phyloP scores from a whole-genome alignment of 257 asterid species.

The Penstemon barbatus region DNA sequence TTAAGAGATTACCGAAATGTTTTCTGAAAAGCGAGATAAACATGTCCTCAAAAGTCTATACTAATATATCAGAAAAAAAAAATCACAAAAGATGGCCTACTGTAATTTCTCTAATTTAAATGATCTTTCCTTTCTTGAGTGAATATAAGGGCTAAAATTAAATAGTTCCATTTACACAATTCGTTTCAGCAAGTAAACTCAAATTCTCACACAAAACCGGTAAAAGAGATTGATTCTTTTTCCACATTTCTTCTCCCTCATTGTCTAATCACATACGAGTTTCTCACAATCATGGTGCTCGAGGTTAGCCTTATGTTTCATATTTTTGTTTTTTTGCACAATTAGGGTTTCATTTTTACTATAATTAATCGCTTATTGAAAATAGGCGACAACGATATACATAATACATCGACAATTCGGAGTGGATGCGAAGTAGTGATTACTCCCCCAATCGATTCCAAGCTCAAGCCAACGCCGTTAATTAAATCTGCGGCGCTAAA shows the following conservation, averaged over 20 bases:
- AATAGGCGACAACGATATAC: constrained; percentile 94
- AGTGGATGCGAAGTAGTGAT: constrained; percentile 99
- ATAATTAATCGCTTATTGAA: constrained; percentile 8
- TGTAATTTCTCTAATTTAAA: too few species aligned
- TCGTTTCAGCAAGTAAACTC: constrained; percentile 35
- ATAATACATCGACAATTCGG: constrained; percentile 94
- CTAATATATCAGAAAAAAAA: too few species aligned
- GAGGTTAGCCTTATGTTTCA: constrained; percentile 51
- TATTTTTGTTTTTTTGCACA: neutral
- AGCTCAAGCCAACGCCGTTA: constrained; percentile 92
- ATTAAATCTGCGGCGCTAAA: constrained; percentile 98
- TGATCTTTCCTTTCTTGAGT: too few species aligned
- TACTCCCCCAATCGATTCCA: constrained; percentile 83
- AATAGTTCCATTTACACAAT: constrained; percentile 13
- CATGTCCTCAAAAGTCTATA: too few species aligned
- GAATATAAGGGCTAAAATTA: neutral
- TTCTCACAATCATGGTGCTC: constrained; percentile 73
- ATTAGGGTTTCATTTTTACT: constrained; percentile 26
- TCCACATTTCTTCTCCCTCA: neutral
- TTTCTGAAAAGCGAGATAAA: too few species aligned
- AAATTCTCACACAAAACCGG: constrained; percentile 22
- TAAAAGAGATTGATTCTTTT: neutral
- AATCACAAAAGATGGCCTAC: too few species aligned
- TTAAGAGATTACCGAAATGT: too few species aligned
- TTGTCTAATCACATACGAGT: constrained; percentile 7